Evolutionary conservation across 2,329 filamentous ascomycete species (phyloP).

Genomic region (Mariannaea elegans): DNA sequence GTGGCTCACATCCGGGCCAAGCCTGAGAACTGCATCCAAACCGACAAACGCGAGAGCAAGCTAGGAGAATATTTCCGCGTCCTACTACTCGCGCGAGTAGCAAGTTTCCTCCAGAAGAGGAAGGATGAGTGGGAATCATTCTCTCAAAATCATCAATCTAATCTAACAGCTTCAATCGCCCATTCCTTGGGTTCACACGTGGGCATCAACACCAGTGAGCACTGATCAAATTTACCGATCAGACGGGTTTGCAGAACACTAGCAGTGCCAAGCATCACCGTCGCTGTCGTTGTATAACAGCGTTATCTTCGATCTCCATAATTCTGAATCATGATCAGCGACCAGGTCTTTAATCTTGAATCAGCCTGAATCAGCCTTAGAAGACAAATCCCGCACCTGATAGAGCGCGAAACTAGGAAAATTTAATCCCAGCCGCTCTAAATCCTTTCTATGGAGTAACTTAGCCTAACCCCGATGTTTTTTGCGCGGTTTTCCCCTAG

Average conservation of each 20-base stretch:
- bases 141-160: no score
- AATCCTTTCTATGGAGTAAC: no score
- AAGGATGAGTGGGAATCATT: conserved; percentile 5
- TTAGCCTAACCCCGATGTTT: no score
- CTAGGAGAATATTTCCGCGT: background rate
- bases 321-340: no score
- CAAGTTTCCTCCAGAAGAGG: background rate
- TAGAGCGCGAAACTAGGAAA: no score
- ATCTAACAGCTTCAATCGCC: background rate
- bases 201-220: conserved; percentile 1
- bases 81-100: background rate
- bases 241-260: background rate
- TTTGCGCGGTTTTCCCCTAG: no score
- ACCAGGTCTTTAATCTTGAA: no score
- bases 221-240: background rate
- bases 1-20: no score
- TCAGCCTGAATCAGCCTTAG: no score
- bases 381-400: no score
- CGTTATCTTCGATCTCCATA: conserved; percentile 12
- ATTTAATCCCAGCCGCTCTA: no score
- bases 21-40: background rate
- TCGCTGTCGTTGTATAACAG: conserved; percentile 1
- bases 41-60: background rate
- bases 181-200: background rate
- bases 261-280: background rate